Percentiles rank a stretch among this genome's conserved stretches.
Conservation (phyloP, 306 rosid species). For the Vigna unguiculata region DNA sequence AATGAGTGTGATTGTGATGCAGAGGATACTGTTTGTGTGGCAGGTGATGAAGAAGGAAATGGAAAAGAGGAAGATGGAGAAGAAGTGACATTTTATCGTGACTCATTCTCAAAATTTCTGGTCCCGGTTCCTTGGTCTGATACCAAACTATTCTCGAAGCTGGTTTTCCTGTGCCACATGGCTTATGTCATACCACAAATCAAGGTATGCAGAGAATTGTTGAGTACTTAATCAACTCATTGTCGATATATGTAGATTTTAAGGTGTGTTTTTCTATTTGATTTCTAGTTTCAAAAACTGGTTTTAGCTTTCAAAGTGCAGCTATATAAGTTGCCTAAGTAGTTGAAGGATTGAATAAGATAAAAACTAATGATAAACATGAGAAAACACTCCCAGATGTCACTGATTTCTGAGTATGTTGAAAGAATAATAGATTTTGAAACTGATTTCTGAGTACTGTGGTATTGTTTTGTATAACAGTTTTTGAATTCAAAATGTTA, state of each 20-base stretch:
- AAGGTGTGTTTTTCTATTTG: not conserved
- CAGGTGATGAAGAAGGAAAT: not conserved
- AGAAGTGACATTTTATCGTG: not conserved
- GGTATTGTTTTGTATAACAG: not conserved
- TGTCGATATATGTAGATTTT: not conserved
- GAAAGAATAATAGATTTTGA: not conserved
- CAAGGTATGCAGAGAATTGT: slow-evolving; percentile 5
- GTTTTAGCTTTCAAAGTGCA: not conserved
- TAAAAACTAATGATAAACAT: not conserved
- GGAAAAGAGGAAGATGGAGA: not conserved
- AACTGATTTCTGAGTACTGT: not conserved
- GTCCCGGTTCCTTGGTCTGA: not conserved
- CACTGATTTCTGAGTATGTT: not conserved
- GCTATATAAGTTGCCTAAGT: not conserved
- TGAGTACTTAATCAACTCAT: not conserved
- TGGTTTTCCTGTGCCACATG: slow-evolving; percentile 6
- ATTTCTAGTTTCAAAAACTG: not conserved
- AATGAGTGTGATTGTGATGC: slow-evolving; percentile 4
- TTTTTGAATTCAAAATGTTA: not conserved
- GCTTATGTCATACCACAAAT: slow-evolving; percentile 7
- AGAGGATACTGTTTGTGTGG: not conserved
- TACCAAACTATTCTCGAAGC: not conserved
- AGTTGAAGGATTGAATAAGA: not conserved
- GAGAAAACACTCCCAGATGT: not conserved
- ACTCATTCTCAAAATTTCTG: not conserved